These are phyloP conservation scores for Austroboletus eburneus DNA, from an alignment of 768 basidiomycete genomes.

Conservation along the genomic window DNA sequence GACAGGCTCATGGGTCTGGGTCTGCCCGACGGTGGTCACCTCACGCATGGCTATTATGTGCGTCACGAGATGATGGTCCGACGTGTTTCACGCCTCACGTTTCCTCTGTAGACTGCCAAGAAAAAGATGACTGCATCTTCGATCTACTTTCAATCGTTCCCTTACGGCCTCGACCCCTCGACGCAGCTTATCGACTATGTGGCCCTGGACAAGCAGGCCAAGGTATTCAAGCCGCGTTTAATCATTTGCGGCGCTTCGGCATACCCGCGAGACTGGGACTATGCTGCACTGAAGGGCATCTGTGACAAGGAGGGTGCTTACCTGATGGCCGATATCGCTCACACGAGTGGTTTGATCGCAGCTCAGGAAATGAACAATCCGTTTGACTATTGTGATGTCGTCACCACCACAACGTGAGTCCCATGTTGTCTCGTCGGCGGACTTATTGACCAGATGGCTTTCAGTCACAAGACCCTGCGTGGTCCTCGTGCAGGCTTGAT, in stretches of 20 bases:
- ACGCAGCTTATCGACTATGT: slow-evolving; percentile 90
- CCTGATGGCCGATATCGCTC: slow-evolving; percentile 96
- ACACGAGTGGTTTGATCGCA: slow-evolving; percentile 93
- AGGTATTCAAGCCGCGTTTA: slow-evolving; percentile 92
- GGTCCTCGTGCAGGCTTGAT: slow-evolving; percentile 97
- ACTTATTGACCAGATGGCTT: not conserved
- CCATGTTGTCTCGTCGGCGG: not conserved
- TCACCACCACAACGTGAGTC: slow-evolving; percentile 91
- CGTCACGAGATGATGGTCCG: slow-evolving; percentile 23
- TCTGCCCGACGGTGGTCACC: slow-evolving; percentile 94
- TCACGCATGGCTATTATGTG: slow-evolving; percentile 97
- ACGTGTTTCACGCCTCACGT: not conserved
- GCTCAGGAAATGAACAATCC: slow-evolving; percentile 87
- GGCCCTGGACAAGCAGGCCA: slow-evolving; percentile 76
- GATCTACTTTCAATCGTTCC: slow-evolving; percentile 99
- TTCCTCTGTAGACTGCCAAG: slow-evolving; percentile 75
- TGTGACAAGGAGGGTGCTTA: slow-evolving; percentile 87
- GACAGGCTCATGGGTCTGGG: slow-evolving; percentile 99
- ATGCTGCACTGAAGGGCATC: slow-evolving; percentile 72
- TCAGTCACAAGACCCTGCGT: slow-evolving; percentile 95
- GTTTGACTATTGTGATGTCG: slow-evolving; percentile 95
- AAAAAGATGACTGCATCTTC: slow-evolving; percentile 99
- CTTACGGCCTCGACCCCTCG: slow-evolving; percentile 79
- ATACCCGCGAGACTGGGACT: slow-evolving; percentile 99
- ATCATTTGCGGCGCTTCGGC: slow-evolving; percentile 98